Evolutionary conservation across 768 basidiomycete genomes (phyloP), one percentile per base, ranked within the genome.

Genomic region (Jaapia argillacea): DNA sequence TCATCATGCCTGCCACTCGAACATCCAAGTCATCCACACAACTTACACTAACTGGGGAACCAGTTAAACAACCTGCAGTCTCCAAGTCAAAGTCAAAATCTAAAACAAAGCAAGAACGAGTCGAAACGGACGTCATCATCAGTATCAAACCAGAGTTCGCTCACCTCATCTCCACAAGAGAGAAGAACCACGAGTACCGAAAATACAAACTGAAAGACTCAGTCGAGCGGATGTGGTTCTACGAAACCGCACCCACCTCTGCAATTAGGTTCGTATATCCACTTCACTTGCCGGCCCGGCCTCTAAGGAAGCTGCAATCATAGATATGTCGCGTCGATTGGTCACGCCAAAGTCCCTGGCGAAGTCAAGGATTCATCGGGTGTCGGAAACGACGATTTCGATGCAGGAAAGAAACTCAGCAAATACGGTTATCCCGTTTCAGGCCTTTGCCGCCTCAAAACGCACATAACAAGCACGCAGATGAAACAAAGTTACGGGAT

Each of bases 141-240:
- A 45, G 56, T 23, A 66, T 66, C 47, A 59, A 60, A 35, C 53
- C 56, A 14, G 52, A 57, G 51, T 61, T 58, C 48, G 49, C 54
- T 24, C 39, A 55, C 7, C 56, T 59, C 44, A 66, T 66, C 25
- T 53, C 47, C 10, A 44, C 47, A 36, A 51, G 57, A 18, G 50
- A 58, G 50, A 66, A 66, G 54, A 64, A 66, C 45, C 58, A 66
- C 46, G 64, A 66, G 43, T 66, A 55, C 45, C 43, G 64, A 18
- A 54, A 52, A 40, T 66, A 66, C 48, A 51, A 58, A 43, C 38
- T 64, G 25, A 46, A 57, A 41, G 48, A 50, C 6, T 50, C 55
- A 10, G 55, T 62, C 18, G 39, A 44, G 35, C 48, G 64, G 24
- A 37, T 64, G 14, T 65, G 64, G 64, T 43, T 61, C 4, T 63